Base-by-base conservation (phyloP, 2,329 filamentous ascomycete species). In the Aspergillus novofumigatus region DNA sequence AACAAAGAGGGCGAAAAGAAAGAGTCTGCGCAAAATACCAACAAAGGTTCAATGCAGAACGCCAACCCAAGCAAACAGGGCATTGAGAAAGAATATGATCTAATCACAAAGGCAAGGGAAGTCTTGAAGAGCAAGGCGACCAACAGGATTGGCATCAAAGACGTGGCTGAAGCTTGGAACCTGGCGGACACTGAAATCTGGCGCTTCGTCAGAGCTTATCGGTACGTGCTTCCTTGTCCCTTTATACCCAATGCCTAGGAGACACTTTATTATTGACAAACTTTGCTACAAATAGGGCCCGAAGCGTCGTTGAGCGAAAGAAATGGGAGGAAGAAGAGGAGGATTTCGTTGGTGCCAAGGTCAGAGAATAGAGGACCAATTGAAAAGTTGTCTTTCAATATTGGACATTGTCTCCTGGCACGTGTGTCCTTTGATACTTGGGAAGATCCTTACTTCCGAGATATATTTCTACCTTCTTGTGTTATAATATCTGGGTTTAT, bases 131-230 rank as follows among this genome's bases (percentile, higher is more conserved):
- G 67, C 57, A 71, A 71, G 59, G 65, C 75, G 28, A 66, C 66
- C 44, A 73, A 75, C 55, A 63, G 71, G 25, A 69, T 72, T 60
- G 69, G 65, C 54, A 73, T 79, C 50, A 75, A 72, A 45, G 76
- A 77, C 44, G 75, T 78, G 55, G 72, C 76, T 29, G 78, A 80
- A 66, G 77, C 77, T 35, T 80, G 78, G 85, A 86, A 85, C 65
- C 62, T 87, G 61, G 84, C 82, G 2, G 85, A 88, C 65, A 82
- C 83, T 3, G 85, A 88, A 69, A 79, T 81, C 8, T 88, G 85
- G 85, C 81, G 81, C 59, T 88, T 88, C 67, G 80, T 84, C 25
- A 75, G 83, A 54, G 84, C 85, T 5, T 87, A 78, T 65, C 78
- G 73, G 75, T 77, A 57, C 58, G 67, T 70, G 42, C 35, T 29